Evolutionary conservation across 1,284 basidiomycete species (phyloP).

Genomic region (Xerocomus amazonicus): DNA sequence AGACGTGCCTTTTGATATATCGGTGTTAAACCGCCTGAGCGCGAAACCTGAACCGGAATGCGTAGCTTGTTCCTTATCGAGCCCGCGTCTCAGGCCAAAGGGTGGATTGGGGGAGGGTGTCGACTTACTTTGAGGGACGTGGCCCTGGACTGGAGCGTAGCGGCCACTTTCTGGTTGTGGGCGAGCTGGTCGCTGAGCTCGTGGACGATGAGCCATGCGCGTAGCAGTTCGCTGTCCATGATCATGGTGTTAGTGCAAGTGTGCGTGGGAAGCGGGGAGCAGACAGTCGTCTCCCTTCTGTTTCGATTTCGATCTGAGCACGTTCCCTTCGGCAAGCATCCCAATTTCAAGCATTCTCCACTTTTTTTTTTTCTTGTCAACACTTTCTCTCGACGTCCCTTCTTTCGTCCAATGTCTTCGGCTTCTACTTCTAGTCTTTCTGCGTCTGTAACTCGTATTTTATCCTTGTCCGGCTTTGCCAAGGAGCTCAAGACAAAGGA

Average conservation of each 20-base stretch:
- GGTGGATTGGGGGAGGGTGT: constrained; percentile 3
- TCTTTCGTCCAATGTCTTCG: constrained; percentile 36
- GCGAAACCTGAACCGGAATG: constrained; percentile 78
- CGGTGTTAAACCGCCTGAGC: constrained; percentile 88
- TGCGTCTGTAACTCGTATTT: constrained; percentile 93
- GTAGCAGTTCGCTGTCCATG: constrained; percentile 71
- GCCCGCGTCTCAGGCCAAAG: constrained; percentile 4
- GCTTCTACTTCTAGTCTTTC: constrained; percentile 76
- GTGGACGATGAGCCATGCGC: constrained; percentile 75
- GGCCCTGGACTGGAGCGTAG: constrained; percentile 70
- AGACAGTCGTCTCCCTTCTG: not conserved
- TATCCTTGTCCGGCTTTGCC: constrained; percentile 87
- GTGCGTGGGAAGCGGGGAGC: constrained; percentile 19
- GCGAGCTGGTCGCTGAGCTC: constrained; percentile 86
- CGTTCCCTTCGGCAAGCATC: constrained; percentile 30
- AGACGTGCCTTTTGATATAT: constrained; percentile 77
- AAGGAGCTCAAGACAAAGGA: constrained; percentile 97
- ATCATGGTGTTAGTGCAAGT: constrained; percentile 19
- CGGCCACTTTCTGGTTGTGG: constrained; percentile 79
- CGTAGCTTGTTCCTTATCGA: constrained; percentile 69
- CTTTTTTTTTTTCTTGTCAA: constrained; percentile 5
- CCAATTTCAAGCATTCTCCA: constrained; percentile 16
- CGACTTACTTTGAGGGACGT: constrained; percentile 77
- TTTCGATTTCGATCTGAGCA: constrained; percentile 16
- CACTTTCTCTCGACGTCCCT: constrained; percentile 15